These are phyloP conservation scores for Nelumbo lutea DNA, from an alignment of 164 flowering plant genomes.

Conservation along the genomic window DNA sequence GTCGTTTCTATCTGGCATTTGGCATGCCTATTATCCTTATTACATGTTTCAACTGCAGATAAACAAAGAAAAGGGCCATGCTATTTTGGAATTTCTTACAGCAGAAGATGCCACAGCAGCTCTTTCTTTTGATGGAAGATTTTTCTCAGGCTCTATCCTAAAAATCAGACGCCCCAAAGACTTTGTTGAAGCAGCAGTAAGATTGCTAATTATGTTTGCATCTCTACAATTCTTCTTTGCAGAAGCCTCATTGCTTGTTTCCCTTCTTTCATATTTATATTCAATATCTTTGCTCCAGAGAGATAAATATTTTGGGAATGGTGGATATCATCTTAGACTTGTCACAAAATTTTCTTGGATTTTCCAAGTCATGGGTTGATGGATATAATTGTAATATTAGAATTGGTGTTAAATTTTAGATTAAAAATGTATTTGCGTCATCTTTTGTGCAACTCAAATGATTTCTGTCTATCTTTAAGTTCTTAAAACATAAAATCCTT, in stretches of 20 bases:
- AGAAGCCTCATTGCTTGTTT: neutral
- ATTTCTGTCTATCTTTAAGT: no score
- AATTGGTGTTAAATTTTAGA: no score
- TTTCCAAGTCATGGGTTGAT: no score
- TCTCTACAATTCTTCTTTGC: conserved; percentile 12
- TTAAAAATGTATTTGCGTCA: no score
- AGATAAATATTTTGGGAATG: neutral
- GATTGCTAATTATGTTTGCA: conserved; percentile 27
- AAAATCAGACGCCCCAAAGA: conserved; percentile 91
- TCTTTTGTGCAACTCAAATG: no score
- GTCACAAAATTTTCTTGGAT: neutral
- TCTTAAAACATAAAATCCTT: no score
- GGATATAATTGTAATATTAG: no score
- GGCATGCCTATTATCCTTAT: neutral
- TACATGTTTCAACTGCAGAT: conserved; percentile 41
- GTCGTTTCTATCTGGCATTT: neutral
- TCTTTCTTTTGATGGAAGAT: conserved; percentile 67
- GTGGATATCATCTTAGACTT: neutral
- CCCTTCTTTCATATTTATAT: neutral
- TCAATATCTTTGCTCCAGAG: neutral
- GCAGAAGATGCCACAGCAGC: conserved; percentile 92
- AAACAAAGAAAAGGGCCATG: conserved; percentile 80
- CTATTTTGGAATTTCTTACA: conserved; percentile 89
- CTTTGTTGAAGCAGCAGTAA: conserved; percentile 72
- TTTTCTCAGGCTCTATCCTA: conserved; percentile 54